These are phyloP conservation scores for Aspergillus udagawae DNA, from an alignment of 2,329 filamentous ascomycete species.

Conservation along the genomic window DNA sequence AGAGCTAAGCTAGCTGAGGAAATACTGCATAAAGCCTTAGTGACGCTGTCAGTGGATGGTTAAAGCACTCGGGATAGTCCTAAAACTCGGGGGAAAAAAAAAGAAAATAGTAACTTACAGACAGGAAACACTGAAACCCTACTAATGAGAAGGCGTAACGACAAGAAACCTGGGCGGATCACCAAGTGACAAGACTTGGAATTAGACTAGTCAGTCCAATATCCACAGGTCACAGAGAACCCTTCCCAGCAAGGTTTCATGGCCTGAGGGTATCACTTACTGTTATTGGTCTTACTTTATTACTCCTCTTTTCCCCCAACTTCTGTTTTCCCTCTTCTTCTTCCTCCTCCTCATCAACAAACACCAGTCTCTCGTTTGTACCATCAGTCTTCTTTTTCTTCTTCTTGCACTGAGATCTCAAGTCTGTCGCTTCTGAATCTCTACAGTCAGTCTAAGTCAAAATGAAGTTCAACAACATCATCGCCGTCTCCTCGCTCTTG, in stretches of 20 bases:
- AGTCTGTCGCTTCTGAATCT: slow-evolving; percentile 11
- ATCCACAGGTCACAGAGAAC: background rate
- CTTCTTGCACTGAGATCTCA: slow-evolving; percentile 2
- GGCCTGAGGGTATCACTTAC: background rate
- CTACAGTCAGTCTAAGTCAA: slow-evolving; percentile 10
- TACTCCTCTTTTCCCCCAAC: slow-evolving; percentile 6
- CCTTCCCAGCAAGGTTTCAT: background rate
- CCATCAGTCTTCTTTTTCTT: background rate
- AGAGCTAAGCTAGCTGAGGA: background rate
- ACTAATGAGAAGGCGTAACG: slow-evolving; percentile 15
- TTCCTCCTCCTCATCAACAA: slow-evolving; percentile 4
- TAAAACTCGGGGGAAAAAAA: background rate
- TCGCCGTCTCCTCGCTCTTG: slow-evolving; percentile 44
- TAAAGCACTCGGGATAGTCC: background rate
- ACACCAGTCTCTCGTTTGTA: slow-evolving; percentile 9
- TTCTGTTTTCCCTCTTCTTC: slow-evolving; percentile 5
- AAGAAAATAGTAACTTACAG: background rate
- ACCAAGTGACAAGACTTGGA: background rate
- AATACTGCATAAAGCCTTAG: background rate
- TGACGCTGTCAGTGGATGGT: background rate
- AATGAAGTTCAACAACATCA: slow-evolving; percentile 40
- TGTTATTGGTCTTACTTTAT: slow-evolving; percentile 2
- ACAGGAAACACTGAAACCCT: slow-evolving; percentile 14
- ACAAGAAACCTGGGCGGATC: background rate
- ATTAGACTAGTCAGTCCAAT: background rate